Evolutionary conservation across 108 stramenopile genomes (phyloP).

Genomic region (Aurantiochytrium sp.): DNA sequence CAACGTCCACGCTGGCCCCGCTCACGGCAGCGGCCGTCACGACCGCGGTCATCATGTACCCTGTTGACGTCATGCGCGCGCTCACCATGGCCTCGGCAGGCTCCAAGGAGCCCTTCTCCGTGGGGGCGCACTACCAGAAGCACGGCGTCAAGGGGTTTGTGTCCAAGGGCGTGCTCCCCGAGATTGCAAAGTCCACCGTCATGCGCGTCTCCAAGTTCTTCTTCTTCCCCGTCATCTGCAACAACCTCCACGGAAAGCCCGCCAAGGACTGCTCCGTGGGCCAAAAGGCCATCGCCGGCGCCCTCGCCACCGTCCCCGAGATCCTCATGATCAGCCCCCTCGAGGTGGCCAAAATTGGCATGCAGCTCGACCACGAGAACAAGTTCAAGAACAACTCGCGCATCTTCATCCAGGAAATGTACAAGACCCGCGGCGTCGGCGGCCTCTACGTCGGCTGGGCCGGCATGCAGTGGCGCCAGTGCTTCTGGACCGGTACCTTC

Average conservation of each 20-base stretch:
- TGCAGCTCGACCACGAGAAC: constrained; percentile 28
- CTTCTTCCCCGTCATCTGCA: constrained; percentile 14
- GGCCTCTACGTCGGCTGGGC: constrained; percentile 8
- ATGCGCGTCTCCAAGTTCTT: constrained; percentile 32
- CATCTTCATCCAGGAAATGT: background rate
- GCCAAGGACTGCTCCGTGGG: background rate
- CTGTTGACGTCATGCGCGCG: constrained; percentile 28
- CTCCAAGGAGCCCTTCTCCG: background rate
- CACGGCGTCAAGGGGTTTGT: constrained; percentile 4
- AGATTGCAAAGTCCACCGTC: constrained; percentile 24
- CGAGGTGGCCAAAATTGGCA: constrained; percentile 24
- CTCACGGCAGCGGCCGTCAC: background rate
- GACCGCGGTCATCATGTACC: constrained; percentile 16
- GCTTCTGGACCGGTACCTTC: constrained; percentile 28
- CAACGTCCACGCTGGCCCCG: background rate
- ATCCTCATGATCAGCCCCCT: constrained; percentile 23
- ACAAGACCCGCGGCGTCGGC: background rate
- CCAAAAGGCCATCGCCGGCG: background rate
- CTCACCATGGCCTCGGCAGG: constrained; percentile 27
- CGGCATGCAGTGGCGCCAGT: constrained; percentile 33
- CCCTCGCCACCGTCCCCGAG: constrained; percentile 28
- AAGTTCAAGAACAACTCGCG: constrained; percentile 9
- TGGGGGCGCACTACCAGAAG: constrained; percentile 7
- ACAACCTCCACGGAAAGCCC: background rate
- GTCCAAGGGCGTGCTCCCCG: constrained; percentile 15